Evolutionary conservation across 768 basidiomycete genomes (phyloP).

Genomic region (Lenzites betulinus): DNA sequence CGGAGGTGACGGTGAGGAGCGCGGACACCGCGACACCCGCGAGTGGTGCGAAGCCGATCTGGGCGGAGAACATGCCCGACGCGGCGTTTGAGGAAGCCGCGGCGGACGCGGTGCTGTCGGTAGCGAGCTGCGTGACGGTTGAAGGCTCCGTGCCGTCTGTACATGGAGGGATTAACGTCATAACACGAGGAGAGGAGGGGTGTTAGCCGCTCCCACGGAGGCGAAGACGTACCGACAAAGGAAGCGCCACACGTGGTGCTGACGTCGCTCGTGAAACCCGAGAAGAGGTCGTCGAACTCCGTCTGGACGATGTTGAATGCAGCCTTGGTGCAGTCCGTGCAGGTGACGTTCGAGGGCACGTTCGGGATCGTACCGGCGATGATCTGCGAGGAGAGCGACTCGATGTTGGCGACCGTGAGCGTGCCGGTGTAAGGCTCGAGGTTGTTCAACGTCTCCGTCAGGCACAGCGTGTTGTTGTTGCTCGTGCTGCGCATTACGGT

Average conservation of each 20-base stretch:
- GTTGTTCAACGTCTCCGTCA: conserved; percentile 56
- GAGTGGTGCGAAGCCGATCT: conserved; percentile 12
- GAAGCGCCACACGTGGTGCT: conserved; percentile 31
- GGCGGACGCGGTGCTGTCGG: conserved; percentile 11
- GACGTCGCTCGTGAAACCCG: conserved; percentile 21
- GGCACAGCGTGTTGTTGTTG: conserved; percentile 49
- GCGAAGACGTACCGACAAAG: conserved; percentile 31
- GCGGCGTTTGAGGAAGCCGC: conserved; percentile 13
- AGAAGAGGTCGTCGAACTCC: conserved; percentile 26
- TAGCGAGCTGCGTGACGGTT: conserved; percentile 30
- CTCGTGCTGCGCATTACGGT: conserved; percentile 32
- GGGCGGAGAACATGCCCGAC: conserved; percentile 4
- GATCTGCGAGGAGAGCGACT: conserved; percentile 18
- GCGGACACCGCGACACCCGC: conserved; percentile 16
- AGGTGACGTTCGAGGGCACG: conserved; percentile 29
- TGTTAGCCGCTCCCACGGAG: not conserved
- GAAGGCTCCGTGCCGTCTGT: conserved; percentile 33
- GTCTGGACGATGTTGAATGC: conserved; percentile 31
- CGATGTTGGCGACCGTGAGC: conserved; percentile 27
- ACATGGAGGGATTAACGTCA: not conserved
- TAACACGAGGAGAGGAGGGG: not conserved
- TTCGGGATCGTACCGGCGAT: conserved; percentile 18
- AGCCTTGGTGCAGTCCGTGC: conserved; percentile 38
- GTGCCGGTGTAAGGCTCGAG: conserved; percentile 44
- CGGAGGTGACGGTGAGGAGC: conserved; percentile 22